Percentiles rank a stretch among this genome's conserved stretches.
Evolutionary conservation across 139 green algal species (phyloP).

Genomic region (Chlamydomonas sphaeroides): DNA sequence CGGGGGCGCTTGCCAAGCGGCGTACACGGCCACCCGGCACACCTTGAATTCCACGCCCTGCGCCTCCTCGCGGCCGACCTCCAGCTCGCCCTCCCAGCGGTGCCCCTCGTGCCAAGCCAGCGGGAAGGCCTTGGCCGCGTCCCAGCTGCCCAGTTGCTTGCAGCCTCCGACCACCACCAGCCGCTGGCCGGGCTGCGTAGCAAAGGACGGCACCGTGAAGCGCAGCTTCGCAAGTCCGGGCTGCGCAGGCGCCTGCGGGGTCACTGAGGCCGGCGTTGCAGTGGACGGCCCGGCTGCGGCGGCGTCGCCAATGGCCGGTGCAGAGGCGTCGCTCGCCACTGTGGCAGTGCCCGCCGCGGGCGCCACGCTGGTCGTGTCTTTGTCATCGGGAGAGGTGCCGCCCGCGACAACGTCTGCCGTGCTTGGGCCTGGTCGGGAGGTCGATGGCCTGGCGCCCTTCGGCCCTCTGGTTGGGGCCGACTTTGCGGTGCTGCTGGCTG

Average conservation of each 20-base stretch:
- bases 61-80: background rate
- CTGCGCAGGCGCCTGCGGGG: background rate
- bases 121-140: conserved; percentile 10
- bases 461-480: too few species aligned
- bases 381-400: too few species aligned
- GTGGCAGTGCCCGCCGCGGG: too few species aligned
- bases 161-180: conserved; percentile 40
- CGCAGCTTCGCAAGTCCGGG: background rate
- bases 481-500: too few species aligned
- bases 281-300: too few species aligned
- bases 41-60: conserved; percentile 39
- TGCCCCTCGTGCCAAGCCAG: conserved; percentile 30
- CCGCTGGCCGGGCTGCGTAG: conserved; percentile 16
- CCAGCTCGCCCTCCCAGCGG: conserved; percentile 13
- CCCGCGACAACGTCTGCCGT: too few species aligned
- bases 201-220: conserved; percentile 32
- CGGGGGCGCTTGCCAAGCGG: background rate
- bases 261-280: too few species aligned
- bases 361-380: too few species aligned
- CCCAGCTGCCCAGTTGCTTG: conserved; percentile 23
- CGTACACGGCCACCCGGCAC: background rate
- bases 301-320: too few species aligned
- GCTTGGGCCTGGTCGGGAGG: too few species aligned
- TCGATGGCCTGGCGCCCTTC: too few species aligned
- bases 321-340: too few species aligned